Percentiles rank a stretch among this genome's conserved stretches.
These are phyloP conservation scores for Lactifluus hygrophoroides DNA, from an alignment of 768 basidiomycete genomes.

Conservation along the genomic window DNA sequence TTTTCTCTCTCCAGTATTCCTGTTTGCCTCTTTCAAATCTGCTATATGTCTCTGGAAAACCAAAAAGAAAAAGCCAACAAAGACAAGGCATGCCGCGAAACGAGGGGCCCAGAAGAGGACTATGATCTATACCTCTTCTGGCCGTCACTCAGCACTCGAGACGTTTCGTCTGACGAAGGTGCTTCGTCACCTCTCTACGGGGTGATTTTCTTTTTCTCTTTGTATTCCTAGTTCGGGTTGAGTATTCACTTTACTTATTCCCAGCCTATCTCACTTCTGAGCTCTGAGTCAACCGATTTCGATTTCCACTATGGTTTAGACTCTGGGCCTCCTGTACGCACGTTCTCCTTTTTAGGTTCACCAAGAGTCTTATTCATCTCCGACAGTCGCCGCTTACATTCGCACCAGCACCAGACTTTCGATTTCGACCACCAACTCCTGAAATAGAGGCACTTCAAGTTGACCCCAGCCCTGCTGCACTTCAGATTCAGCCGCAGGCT, in stretches of 20 bases:
- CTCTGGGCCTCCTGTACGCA: not conserved
- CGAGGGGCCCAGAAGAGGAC: not conserved
- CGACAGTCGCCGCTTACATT: slow-evolving; percentile 11
- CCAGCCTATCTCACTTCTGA: slow-evolving; percentile 4
- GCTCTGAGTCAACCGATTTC: slow-evolving; percentile 2
- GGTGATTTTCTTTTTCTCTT: not conserved
- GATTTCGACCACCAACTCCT: not conserved
- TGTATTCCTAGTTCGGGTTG: not conserved
- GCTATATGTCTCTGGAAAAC: not conserved
- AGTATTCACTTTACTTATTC: not conserved
- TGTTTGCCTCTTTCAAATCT: not conserved
- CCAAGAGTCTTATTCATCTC: not conserved
- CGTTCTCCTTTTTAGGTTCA: not conserved
- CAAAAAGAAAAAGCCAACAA: not conserved
- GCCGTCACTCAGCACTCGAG: not conserved
- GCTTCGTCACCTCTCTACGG: slow-evolving; percentile 2
- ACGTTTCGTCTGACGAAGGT: not conserved
- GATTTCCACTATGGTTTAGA: not conserved
- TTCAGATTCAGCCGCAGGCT: not conserved
- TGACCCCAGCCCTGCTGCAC: not conserved
- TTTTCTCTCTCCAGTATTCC: not conserved
- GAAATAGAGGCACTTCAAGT: not conserved
- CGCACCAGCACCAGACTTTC: not conserved
- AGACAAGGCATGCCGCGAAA: not conserved
- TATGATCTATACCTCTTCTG: slow-evolving; percentile 4